Base-by-base conservation (phyloP, 2,329 filamentous ascomycete species). In the Monosporascus sp. region DNA sequence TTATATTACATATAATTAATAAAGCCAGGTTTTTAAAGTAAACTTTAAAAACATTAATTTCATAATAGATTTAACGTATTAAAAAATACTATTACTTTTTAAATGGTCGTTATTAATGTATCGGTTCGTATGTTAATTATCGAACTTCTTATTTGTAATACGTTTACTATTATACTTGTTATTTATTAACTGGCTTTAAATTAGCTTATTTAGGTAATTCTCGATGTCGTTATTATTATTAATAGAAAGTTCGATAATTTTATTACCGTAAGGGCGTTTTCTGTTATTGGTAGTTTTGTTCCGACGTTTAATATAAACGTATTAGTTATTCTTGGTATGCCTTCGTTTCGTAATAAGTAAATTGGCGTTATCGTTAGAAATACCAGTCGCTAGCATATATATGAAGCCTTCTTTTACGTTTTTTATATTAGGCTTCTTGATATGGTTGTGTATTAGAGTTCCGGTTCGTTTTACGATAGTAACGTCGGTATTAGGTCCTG, bases 1-100 rank as follows among this genome's bases (percentile, higher is more conserved):
- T 40, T 48, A 53, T 43, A 53, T 49, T 22, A 37, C 52, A 40
- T 53, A 48, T 34, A 53, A 46, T 41, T 53, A 48, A 41, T 53
- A 53, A 31, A 38, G 38, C 37, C 38, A 19, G 8, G 50, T 53
- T 37, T 50, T 40, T 43, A 50, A 26, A 26, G 34, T 46, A 36
- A 53, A 53, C 16, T 47, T 47, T 31, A 24, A 31, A 40, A 40
- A 40, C 47, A 38, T 49, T 41, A 45, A 48, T 40, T 53, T 50
- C 43, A 26, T 53, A 20, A 40, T 53, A 50, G 27, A 49, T 43
- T 49, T 40, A 27, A 24, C 37, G 43, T 48, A 53, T 41, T 17
- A 53, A 53, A 34, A 53, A 38, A 31, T 41, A 34, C 38, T 47
- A 53, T 38, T 50, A 26, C 47, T 40, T 37, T 43, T 53, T 37